Percentiles rank a stretch among this genome's conserved stretches.
Conservation (phyloP, 192 early-diverging fungal species). For the Gorgonomyces haynaldii region DNA sequence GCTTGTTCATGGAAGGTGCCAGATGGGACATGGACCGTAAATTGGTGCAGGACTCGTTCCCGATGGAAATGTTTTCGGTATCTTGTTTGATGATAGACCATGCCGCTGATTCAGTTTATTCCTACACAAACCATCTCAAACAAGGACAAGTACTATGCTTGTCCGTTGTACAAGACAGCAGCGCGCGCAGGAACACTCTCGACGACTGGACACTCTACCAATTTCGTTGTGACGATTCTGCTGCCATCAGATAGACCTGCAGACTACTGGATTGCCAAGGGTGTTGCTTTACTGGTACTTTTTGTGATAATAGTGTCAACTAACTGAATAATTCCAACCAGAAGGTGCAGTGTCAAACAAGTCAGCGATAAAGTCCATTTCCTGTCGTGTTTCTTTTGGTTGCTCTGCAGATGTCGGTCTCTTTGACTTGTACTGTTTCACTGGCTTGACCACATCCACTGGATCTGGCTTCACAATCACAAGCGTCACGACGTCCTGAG, state of each 20-base stretch:
- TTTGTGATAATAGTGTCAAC: slow-evolving; percentile 4
- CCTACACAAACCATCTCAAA: slow-evolving; percentile 23
- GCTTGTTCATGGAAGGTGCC: slow-evolving; percentile 47
- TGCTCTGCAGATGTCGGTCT: too few species aligned
- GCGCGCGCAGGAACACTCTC: slow-evolving; percentile 48
- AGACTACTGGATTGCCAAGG: slow-evolving; percentile 53
- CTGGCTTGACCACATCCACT: too few species aligned
- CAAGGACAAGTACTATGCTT: slow-evolving; percentile 25
- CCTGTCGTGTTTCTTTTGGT: too few species aligned
- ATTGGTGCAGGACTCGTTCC: slow-evolving; percentile 45
- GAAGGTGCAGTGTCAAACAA: too few species aligned
- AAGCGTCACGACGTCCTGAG: too few species aligned
- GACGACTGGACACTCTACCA: slow-evolving; percentile 52
- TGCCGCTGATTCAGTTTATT: slow-evolving; percentile 46
- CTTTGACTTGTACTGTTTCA: too few species aligned
- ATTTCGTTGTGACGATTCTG: slow-evolving; percentile 42
- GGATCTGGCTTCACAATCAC: too few species aligned
- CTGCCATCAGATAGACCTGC: slow-evolving; percentile 39
- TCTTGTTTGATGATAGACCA: slow-evolving; percentile 21
- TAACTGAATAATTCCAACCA: slow-evolving; percentile 1
- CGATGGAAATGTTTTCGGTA: slow-evolving; percentile 59
- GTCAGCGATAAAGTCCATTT: too few species aligned
- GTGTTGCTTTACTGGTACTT: slow-evolving; percentile 38
- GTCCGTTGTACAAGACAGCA: slow-evolving; percentile 51
- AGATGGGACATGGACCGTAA: slow-evolving; percentile 42